Evolutionary conservation across 306 rosid species (phyloP).

Genomic region (Dalbergia cultrata): DNA sequence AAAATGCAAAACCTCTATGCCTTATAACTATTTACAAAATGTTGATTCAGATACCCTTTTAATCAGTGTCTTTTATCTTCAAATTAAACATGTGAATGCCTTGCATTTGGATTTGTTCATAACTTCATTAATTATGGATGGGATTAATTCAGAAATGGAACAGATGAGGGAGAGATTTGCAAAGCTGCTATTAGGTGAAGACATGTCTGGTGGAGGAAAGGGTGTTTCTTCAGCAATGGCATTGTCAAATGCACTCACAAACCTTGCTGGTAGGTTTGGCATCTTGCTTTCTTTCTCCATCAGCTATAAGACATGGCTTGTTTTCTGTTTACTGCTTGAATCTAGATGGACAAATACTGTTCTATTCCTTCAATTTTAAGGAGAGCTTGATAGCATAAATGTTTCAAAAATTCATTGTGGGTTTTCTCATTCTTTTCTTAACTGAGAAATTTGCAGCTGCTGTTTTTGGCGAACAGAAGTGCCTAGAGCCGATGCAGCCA

Average conservation of each 20-base stretch:
- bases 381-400: conserved; percentile 33
- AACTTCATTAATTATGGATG: conserved; percentile 31
- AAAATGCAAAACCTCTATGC: background rate
- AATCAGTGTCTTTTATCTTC: background rate
- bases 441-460: conserved; percentile 72
- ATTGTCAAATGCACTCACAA: conserved; percentile 96
- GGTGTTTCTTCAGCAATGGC: conserved; percentile 98
- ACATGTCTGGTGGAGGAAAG: conserved; percentile 99
- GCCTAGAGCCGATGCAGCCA: conserved; percentile 82
- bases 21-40: background rate
- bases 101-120: conserved; percentile 19
- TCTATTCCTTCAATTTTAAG: conserved; percentile 36
- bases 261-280: conserved; percentile 80
- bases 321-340: conserved; percentile 1
- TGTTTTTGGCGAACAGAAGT: conserved; percentile 86
- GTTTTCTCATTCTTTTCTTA: conserved; percentile 41
- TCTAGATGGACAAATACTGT: conserved; percentile 20
- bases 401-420: conserved; percentile 33
- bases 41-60: background rate
- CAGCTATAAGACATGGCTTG: background rate
- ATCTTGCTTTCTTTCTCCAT: background rate
- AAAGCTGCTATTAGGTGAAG: conserved; percentile 92
- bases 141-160: conserved; percentile 79
- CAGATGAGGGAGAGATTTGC: conserved; percentile 96
- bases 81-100: background rate